phyloP scores from a whole-genome alignment of 352 stramenopile genomes.

The Albugo laibachii region DNA sequence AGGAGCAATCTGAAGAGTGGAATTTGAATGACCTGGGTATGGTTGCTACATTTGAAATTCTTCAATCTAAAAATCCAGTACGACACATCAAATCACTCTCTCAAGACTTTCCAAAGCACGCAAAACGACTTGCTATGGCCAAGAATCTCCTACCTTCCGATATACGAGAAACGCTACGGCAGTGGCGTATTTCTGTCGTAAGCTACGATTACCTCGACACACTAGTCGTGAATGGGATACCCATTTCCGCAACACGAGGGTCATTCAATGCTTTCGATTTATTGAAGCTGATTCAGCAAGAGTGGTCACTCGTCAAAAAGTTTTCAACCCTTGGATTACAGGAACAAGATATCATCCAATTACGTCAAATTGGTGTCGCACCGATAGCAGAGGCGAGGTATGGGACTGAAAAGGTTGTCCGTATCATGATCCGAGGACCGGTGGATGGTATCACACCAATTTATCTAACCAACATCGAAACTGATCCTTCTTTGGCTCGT shows the following conservation, averaged over 20 bases:
- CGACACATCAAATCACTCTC: constrained; percentile 55
- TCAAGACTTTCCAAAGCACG: constrained; percentile 80
- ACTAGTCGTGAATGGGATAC: constrained; percentile 78
- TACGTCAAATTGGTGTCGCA: constrained; percentile 6
- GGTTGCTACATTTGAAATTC: constrained; percentile 46
- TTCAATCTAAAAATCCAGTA: constrained; percentile 57
- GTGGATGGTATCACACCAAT: constrained; percentile 33
- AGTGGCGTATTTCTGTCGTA: constrained; percentile 19
- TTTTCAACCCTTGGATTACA: constrained; percentile 25
- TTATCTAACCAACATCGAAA: constrained; percentile 73
- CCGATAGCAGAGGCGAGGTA: constrained; percentile 27
- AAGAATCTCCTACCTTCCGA: constrained; percentile 27
- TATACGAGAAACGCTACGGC: not conserved
- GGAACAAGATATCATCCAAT: constrained; percentile 22
- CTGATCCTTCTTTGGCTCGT: constrained; percentile 21
- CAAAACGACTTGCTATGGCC: constrained; percentile 49
- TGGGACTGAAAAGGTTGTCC: constrained; percentile 19
- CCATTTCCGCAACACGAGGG: constrained; percentile 46
- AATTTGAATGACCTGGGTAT: constrained; percentile 80
- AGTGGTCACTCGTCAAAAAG: constrained; percentile 58
- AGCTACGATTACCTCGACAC: constrained; percentile 25
- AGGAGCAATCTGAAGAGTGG: constrained; percentile 52
- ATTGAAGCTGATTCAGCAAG: constrained; percentile 50
- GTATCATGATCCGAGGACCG: constrained; percentile 43
- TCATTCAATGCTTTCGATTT: constrained; percentile 88